Conservation (phyloP, 768 basidiomycete species). For the Hysterangium stoloniferum region DNA sequence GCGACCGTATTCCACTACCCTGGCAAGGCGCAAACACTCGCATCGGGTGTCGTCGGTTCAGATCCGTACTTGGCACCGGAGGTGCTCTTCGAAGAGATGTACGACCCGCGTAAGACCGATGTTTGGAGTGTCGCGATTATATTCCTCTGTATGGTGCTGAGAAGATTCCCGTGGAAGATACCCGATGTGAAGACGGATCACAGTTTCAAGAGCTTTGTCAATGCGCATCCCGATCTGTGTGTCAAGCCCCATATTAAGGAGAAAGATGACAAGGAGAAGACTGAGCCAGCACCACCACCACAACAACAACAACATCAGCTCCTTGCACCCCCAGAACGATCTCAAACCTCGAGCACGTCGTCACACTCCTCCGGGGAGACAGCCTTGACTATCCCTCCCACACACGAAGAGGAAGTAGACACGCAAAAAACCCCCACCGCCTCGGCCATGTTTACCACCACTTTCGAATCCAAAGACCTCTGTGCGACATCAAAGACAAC, state of each 20-base stretch:
- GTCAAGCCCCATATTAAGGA: constrained; percentile 27
- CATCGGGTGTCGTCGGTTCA: constrained; percentile 89
- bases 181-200: constrained; percentile 91
- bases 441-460: background rate
- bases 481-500: constrained; percentile 25
- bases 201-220: constrained; percentile 85
- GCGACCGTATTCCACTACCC: constrained; percentile 99
- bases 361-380: constrained; percentile 2
- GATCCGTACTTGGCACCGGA: constrained; percentile 99
- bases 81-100: constrained; percentile 69
- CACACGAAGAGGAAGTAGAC: background rate
- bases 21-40: constrained; percentile 69
- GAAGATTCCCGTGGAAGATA: constrained; percentile 98
- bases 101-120: constrained; percentile 96
- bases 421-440: no score
- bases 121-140: constrained; percentile 99
- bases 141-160: constrained; percentile 97
- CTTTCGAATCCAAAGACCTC: constrained; percentile 9
- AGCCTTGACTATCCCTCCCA: constrained; percentile 6
- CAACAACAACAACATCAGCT: background rate
- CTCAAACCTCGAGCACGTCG: background rate
- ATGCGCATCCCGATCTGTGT: constrained; percentile 84
- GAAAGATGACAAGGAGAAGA: constrained; percentile 19
- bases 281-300: no score
- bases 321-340: background rate